phyloP scores from a whole-genome alignment of 352 stramenopile species.

The Phytophthora palmivora region DNA sequence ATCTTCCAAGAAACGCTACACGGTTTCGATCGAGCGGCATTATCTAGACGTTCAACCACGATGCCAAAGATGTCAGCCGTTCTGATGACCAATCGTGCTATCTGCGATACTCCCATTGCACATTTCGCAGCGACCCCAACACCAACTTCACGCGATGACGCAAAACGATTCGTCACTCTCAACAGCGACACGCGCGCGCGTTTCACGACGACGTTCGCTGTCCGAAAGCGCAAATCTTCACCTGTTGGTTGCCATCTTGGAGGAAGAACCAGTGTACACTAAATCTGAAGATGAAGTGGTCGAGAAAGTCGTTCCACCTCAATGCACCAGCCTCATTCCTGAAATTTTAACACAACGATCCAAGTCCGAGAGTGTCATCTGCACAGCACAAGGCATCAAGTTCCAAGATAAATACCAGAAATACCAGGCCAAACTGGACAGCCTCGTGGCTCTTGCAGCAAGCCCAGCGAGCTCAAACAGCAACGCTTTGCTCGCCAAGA shows the following conservation, averaged over 20 bases:
- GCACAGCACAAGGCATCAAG: too few species aligned
- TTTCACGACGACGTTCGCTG: too few species aligned
- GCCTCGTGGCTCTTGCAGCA: slow-evolving; percentile 22
- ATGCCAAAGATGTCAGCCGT: slow-evolving; percentile 14
- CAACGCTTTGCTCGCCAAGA: too few species aligned
- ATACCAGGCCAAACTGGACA: slow-evolving; percentile 26
- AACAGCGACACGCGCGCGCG: too few species aligned
- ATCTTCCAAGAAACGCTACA: too few species aligned
- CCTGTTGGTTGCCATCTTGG: slow-evolving; percentile 12
- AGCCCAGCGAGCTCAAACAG: slow-evolving; percentile 23
- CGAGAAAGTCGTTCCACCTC: too few species aligned
- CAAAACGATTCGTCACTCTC: slow-evolving; percentile 11
- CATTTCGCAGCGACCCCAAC: slow-evolving; percentile 15
- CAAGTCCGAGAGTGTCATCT: too few species aligned
- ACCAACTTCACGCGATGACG: slow-evolving; percentile 19
- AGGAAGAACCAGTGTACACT: neutral
- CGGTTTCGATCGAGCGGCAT: slow-evolving; percentile 17
- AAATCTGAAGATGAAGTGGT: neutral
- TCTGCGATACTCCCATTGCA: slow-evolving; percentile 11
- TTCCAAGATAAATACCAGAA: too few species aligned
- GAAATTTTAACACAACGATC: too few species aligned
- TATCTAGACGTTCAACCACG: slow-evolving; percentile 22
- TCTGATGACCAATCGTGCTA: neutral
- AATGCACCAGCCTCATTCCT: too few species aligned
- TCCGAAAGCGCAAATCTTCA: slow-evolving; percentile 22